Evolutionary conservation across 1,284 basidiomycete genomes (phyloP).

Genomic region (Rhodotorula sp.): DNA sequence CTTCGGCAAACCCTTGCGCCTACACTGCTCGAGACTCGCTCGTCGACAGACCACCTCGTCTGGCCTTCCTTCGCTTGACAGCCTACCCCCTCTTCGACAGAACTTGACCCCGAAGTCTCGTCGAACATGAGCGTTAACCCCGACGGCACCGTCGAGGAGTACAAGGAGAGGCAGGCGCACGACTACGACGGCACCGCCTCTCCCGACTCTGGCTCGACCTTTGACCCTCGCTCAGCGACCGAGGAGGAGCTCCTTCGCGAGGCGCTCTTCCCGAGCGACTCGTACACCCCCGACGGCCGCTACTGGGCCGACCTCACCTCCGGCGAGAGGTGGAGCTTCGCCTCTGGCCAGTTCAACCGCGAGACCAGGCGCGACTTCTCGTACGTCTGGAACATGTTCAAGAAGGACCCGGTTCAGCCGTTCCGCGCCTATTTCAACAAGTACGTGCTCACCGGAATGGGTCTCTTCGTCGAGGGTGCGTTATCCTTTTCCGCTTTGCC

Average conservation of each 20-base stretch:
- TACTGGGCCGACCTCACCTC: conserved; percentile 51
- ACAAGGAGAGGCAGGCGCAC: too few relatives aligned
- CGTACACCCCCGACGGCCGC: conserved; percentile 31
- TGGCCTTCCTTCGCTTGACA: too few relatives aligned
- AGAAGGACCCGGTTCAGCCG: conserved; percentile 53
- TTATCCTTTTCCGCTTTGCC: background rate
- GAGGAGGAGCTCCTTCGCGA: conserved; percentile 22
- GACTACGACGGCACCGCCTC: conserved; percentile 1
- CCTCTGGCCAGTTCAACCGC: conserved; percentile 51
- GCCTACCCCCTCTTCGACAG: too few relatives aligned
- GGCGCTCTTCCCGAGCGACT: conserved; percentile 43
- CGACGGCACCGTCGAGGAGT: too few relatives aligned
- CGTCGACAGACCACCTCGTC: too few relatives aligned
- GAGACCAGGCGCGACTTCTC: conserved; percentile 53
- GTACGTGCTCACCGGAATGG: conserved; percentile 56
- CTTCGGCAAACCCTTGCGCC: too few relatives aligned
- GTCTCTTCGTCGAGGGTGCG: conserved; percentile 20
- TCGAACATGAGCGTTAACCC: too few relatives aligned
- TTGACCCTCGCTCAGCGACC: conserved; percentile 40
- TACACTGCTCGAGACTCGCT: too few relatives aligned
- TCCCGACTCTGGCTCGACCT: conserved; percentile 2
- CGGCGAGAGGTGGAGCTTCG: conserved; percentile 47
- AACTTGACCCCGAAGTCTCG: too few relatives aligned
- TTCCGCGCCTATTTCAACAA: conserved; percentile 52
- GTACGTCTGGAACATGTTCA: conserved; percentile 54